Evolutionary conservation across 352 stramenopile genomes (phyloP), one percentile per base, ranked within the genome.

Genomic region (Phytopythium vexans): DNA sequence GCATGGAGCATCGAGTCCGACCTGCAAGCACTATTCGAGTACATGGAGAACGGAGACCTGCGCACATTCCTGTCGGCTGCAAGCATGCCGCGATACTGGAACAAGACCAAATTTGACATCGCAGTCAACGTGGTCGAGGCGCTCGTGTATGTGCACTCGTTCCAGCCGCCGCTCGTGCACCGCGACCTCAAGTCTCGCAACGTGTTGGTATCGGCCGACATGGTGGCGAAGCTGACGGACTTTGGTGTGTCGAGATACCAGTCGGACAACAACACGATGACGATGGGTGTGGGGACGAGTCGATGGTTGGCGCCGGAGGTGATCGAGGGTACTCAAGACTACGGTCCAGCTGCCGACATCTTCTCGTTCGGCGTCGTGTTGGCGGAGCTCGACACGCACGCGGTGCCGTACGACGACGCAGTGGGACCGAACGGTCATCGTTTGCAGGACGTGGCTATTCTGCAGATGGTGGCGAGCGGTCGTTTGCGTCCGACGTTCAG

Each of bases 361-460:
- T 76, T 71, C 56, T 70, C 61, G 41, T 72, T 77, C 14, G 68
- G 68, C 31, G 53, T 74, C 2, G 48, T 77, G 52, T 44, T 77
- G 3, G 65, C 64, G 0, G 64, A 77, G 55, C 40, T 77, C 6
- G 62, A 77, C 9, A 65, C 52, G 12, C 55, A 67, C 54, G 35
- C 41, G 2, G 44, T 82, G 2, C 76, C 73, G 6, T 79, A 84
- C 52, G 58, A 69, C 1, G 63, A 70, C 32, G 60, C 50, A 42
- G 16, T 40, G 15, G 60, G 59, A 3, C 32, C 57, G 0, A 64
- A 54, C 12, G 60, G 60, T n/a, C 65, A 76, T 36, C 46, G 46
- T 3, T 41, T 80, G 15, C 38, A 60, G 2, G 66, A 79, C 12
- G 59, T 77, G 0, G 70, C 68, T 0, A 64, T 79, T n/a, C 53